Conservation (phyloP, 2,329 filamentous ascomycete genomes). For the Aschersonia sp. region DNA sequence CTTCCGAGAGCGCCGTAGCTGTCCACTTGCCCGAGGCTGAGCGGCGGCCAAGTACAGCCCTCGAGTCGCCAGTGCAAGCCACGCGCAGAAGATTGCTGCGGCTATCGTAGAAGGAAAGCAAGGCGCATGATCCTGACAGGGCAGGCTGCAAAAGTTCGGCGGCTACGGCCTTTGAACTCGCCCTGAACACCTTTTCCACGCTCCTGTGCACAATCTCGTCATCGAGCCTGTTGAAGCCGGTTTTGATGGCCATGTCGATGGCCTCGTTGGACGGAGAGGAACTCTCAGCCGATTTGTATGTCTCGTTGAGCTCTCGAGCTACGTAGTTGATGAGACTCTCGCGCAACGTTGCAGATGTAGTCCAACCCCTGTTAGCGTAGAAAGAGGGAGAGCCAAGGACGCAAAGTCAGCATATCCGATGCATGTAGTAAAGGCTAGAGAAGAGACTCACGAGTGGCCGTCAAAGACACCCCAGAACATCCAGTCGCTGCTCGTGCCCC, state of each 20-base stretch:
- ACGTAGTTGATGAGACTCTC: constrained; percentile 88
- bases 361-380: constrained; percentile 61
- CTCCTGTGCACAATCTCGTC: constrained; percentile 91
- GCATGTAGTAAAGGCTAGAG: not conserved
- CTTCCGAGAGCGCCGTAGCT: constrained; percentile 75
- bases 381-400: not conserved
- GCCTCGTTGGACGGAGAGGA: constrained; percentile 61
- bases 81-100: constrained; percentile 77
- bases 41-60: constrained; percentile 78
- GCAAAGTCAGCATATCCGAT: no score
- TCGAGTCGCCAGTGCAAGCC: constrained; percentile 91
- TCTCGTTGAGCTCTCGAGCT: constrained; percentile 80
- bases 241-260: constrained; percentile 84
- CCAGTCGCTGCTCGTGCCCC: constrained; percentile 56
- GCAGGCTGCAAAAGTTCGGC: constrained; percentile 87
- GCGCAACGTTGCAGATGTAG: constrained; percentile 88
- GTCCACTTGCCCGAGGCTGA: constrained; percentile 76
- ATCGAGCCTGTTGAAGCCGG: constrained; percentile 76
- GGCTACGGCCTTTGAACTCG: constrained; percentile 77
- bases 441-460: constrained; percentile 63
- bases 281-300: constrained; percentile 60
- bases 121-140: constrained; percentile 89
- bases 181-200: constrained; percentile 79
- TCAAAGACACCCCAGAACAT: constrained; percentile 99
- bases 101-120: constrained; percentile 93